phyloP scores from a whole-genome alignment of 129 eudicot species.

The Pulicaria dysenterica region DNA sequence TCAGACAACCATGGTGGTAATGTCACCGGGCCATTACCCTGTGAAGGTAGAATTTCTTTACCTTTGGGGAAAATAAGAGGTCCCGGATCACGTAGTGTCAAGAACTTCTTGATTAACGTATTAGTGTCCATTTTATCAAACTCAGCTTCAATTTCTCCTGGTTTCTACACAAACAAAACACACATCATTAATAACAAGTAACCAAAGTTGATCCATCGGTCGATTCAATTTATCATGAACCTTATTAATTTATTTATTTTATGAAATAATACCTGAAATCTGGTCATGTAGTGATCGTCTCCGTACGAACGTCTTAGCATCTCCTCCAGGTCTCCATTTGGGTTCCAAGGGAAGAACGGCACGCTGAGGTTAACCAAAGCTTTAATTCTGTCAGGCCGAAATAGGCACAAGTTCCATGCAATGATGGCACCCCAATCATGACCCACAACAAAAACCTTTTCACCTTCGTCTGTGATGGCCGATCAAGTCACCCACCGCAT shows the following conservation, averaged over 20 bases:
- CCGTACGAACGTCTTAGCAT: conserved; percentile 29
- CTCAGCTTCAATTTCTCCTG: conserved; percentile 57
- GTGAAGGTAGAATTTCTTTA: conserved; percentile 33
- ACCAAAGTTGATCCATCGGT: not conserved
- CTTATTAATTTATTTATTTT: not conserved
- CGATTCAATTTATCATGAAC: conserved; percentile 20
- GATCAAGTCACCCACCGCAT: conserved; percentile 38
- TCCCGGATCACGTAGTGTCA: conserved; percentile 42
- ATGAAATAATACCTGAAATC: conserved; percentile 54
- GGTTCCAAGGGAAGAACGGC: conserved; percentile 40
- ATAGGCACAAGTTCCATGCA: conserved; percentile 52
- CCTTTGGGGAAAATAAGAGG: conserved; percentile 47
- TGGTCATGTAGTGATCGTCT: conserved; percentile 52
- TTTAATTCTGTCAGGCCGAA: conserved; percentile 48
- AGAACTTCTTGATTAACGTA: conserved; percentile 32
- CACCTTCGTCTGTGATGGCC: conserved; percentile 36
- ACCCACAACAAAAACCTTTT: conserved; percentile 51
- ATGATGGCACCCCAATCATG: conserved; percentile 64
- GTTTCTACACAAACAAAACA: conserved; percentile 1
- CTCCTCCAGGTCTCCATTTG: conserved; percentile 14
- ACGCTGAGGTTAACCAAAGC: conserved; percentile 51
- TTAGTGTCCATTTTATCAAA: conserved; percentile 36
- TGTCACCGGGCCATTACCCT: conserved; percentile 10
- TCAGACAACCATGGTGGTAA: conserved; percentile 70
- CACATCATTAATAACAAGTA: too few species aligned